Base-by-base conservation (phyloP, 2,329 filamentous ascomycete species). In the Tolypocladium paradoxum region DNA sequence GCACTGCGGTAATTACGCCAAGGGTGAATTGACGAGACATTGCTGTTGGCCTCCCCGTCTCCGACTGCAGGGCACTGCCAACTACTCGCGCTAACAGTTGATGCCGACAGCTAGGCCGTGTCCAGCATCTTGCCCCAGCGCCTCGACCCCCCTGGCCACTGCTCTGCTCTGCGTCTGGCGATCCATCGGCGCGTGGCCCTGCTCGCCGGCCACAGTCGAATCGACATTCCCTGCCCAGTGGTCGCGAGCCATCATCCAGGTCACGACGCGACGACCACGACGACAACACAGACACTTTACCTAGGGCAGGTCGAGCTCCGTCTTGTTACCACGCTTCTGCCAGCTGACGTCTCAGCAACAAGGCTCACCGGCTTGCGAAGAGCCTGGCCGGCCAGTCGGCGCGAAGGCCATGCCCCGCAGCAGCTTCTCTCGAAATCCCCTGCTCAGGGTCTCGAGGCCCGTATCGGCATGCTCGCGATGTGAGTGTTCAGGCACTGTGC, bases 401-500 rank as follows among this genome's bases (percentile, higher is more conserved):
- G 53, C 53, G 55, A 54, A 50, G 55, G 60, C 59, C 56, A 76
- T 76, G 74, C 68, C 72, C 62, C 72, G 73, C 56, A 69, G 69
- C 51, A 76, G 74, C 64, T 73, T 77, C 65, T 74, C 73, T 27
- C 72, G 75, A 54, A 77, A 81, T 50, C 84, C 84, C 37, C 70
- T 85, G 50, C 72, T 89, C 55, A 81, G 83, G 67, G 88, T 92
- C 58, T 90, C 87, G 63, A 79, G 88, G 58, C 87, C 88, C 4
- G 87, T 90, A 37, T 87, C 87, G 51, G 88, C 88, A 29, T 92
- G 88, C 70, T 88, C 87, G 51, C 77, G 87, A 75, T 92, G 88
- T 77, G 61, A 70, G 73, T 66, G 18, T 31, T 20, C 2, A 24
- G 4, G 18, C 43, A 46, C 27, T 3, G 14, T 16, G 43, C 43